Evolutionary conservation across 257 asterid genomes (phyloP).

Genomic region (Solanum chiquidenum): DNA sequence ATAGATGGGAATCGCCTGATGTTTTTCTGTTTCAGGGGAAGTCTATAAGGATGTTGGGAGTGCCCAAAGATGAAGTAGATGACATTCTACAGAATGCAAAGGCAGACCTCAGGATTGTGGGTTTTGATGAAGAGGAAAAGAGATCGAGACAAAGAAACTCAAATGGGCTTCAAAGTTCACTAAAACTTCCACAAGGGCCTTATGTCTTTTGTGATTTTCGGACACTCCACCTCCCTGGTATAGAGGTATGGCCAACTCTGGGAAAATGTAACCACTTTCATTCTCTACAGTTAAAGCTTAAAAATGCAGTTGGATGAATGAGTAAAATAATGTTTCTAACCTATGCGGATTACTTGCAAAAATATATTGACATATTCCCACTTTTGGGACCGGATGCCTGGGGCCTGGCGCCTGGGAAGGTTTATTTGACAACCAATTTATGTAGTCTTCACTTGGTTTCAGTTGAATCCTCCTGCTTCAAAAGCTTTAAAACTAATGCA

Average conservation of each 20-base stretch:
- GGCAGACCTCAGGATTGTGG: conserved; percentile 68
- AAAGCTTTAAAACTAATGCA: conserved; percentile 78
- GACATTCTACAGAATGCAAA: conserved; percentile 53
- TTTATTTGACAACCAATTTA: not conserved
- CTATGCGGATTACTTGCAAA: not conserved
- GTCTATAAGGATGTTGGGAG: conserved; percentile 89
- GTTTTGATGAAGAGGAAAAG: conserved; percentile 84
- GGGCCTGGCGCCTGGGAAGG: not conserved
- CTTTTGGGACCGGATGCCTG: not conserved
- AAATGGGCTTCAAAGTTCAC: conserved; percentile 17
- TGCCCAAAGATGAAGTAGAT: conserved; percentile 64
- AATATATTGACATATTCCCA: not conserved
- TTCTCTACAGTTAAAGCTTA: not conserved
- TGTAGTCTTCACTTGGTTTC: conserved; percentile 13
- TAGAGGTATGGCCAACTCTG: conserved; percentile 38
- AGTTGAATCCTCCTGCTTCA: conserved; percentile 83
- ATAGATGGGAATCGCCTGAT: not conserved
- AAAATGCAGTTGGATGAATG: not conserved
- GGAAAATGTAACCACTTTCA: not conserved
- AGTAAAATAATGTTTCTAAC: not conserved
- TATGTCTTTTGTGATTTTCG: conserved; percentile 71
- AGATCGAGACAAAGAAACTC: conserved; percentile 51
- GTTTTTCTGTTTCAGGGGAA: conserved; percentile 43
- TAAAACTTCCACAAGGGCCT: conserved; percentile 66
- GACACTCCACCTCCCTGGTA: conserved; percentile 74